phyloP scores from a whole-genome alignment of 1,284 basidiomycete species.

The Malassezia vespertilionis region DNA sequence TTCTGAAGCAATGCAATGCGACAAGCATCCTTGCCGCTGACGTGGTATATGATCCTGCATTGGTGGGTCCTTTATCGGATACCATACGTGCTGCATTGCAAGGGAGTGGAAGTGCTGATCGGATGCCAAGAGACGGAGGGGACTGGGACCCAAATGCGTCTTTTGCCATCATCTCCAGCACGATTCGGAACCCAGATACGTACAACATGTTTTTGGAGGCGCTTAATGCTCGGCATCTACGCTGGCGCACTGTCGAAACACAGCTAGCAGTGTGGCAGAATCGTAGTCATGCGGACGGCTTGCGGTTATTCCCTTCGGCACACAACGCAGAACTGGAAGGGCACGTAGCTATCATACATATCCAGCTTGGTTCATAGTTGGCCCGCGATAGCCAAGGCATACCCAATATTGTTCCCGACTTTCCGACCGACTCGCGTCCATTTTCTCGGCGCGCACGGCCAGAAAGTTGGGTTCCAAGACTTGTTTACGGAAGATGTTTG shows the following conservation, averaged over 20 bases:
- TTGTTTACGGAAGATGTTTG: constrained; percentile 26
- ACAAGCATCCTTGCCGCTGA: constrained; percentile 19
- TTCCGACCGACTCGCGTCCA: constrained; percentile 31
- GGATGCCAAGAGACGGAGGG: not conserved
- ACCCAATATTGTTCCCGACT: constrained; percentile 40
- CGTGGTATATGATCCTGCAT: constrained; percentile 20
- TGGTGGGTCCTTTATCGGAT: constrained; percentile 5
- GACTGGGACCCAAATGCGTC: not conserved
- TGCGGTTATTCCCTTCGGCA: constrained; percentile 14
- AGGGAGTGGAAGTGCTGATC: not conserved
- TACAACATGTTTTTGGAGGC: constrained; percentile 11
- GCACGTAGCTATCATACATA: constrained; percentile 6
- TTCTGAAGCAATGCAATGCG: not conserved
- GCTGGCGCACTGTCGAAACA: not conserved
- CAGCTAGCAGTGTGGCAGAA: not conserved
- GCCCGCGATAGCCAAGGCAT: constrained; percentile 14
- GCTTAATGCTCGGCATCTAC: not conserved
- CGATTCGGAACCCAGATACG: constrained; percentile 17
- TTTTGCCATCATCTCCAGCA: constrained; percentile 19
- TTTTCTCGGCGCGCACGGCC: constrained; percentile 31
- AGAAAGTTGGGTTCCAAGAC: constrained; percentile 26
- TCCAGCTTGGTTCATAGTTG: not conserved
- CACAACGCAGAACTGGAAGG: constrained; percentile 11
- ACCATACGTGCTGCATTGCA: constrained; percentile 2
- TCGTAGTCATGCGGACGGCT: not conserved